These are phyloP conservation scores for Xylaria sp. DNA, from an alignment of 2,329 filamentous ascomycete species.

Conservation along the genomic window DNA sequence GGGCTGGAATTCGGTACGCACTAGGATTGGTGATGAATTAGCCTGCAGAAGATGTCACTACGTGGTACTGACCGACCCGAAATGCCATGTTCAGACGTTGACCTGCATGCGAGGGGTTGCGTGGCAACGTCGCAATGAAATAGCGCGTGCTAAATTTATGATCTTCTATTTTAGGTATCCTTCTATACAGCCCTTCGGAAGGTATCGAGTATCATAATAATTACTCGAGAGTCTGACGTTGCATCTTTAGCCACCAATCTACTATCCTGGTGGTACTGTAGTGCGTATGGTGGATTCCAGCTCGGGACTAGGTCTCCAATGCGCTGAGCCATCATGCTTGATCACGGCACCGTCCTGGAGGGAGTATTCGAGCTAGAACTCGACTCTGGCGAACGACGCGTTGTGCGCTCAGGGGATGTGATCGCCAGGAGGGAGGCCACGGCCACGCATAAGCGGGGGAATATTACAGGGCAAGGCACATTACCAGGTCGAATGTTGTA, in stretches of 20 bases:
- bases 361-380: constrained; percentile 37
- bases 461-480: constrained; percentile 1
- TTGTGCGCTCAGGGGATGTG: constrained; percentile 37
- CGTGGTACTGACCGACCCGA: no score
- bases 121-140: no score
- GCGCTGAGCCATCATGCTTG: constrained; percentile 34
- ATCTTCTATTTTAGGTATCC: no score
- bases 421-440: constrained; percentile 26
- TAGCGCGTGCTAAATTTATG: no score
- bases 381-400: constrained; percentile 37
- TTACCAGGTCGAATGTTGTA: constrained; percentile 12
- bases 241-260: background rate
- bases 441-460: background rate
- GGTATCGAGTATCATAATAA: background rate
- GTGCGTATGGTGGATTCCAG: constrained; percentile 40
- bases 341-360: constrained; percentile 40
- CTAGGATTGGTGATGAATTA: no score
- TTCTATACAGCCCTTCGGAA: no score
- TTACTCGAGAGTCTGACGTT: background rate
- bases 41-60: no score
- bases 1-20: no score
- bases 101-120: no score
- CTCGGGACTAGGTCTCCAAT: constrained; percentile 28
- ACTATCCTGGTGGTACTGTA: background rate
- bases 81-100: no score